phyloP scores from a whole-genome alignment of 805 yeast genomes.

The Ogataea methanolica region DNA sequence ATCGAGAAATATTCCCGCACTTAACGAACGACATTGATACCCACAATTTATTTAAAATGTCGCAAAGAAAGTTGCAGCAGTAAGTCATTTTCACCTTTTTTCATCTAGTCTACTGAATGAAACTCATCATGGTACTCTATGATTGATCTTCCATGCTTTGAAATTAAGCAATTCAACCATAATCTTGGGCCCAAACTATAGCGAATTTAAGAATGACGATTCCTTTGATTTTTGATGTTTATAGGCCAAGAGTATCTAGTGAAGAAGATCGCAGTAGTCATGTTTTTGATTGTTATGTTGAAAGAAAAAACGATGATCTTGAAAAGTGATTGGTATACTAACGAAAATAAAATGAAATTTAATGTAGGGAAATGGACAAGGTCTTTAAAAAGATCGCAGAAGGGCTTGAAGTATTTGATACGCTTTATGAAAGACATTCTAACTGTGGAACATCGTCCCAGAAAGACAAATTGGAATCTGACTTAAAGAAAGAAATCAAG shows the following conservation, averaged over 20 bases:
- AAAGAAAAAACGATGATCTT: too few relatives aligned
- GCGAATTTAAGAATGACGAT: too few relatives aligned
- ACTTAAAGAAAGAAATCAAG: slow-evolving; percentile 56
- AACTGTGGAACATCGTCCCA: slow-evolving; percentile 45
- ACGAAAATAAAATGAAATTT: not conserved
- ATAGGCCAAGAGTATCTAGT: too few relatives aligned
- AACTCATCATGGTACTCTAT: too few relatives aligned
- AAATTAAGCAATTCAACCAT: too few relatives aligned
- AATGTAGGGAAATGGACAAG: slow-evolving; percentile 50
- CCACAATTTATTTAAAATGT: slow-evolving; percentile 21
- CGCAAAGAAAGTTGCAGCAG: slow-evolving; percentile 37
- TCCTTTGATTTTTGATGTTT: not conserved
- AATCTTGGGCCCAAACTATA: too few relatives aligned
- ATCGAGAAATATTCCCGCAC: not conserved
- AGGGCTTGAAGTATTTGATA: slow-evolving; percentile 52
- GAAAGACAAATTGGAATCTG: slow-evolving; percentile 52
- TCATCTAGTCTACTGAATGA: not conserved
- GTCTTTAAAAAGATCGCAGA: slow-evolving; percentile 57
- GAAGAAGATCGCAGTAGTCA: too few relatives aligned
- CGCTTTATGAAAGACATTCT: slow-evolving; percentile 50
- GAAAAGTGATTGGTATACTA: too few relatives aligned
- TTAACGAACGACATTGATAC: not conserved
- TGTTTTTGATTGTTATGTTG: too few relatives aligned
- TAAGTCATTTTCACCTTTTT: slow-evolving; percentile 17
- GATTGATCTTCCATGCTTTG: too few relatives aligned